Percentiles rank a stretch among this genome's conserved stretches.
phyloP scores from a whole-genome alignment of 108 stramenopile genomes.

The Nitzschia sp. region DNA sequence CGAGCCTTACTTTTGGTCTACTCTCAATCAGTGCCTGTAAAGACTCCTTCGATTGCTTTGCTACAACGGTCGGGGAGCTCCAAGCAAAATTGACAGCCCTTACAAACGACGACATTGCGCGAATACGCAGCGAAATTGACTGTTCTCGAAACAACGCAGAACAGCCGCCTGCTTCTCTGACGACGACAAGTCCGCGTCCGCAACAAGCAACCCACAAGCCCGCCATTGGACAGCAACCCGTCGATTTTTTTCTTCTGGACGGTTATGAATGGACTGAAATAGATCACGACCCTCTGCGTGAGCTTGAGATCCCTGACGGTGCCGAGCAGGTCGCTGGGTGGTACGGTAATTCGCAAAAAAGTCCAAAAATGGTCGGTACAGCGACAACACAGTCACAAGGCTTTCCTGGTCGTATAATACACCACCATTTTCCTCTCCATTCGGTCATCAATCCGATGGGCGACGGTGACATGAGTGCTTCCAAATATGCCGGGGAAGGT shows the following conservation, averaged over 20 bases:
- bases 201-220: not conserved
- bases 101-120: constrained; percentile 48
- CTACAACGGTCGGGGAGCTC: constrained; percentile 63
- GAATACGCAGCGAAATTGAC: not conserved
- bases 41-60: constrained; percentile 82
- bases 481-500: constrained; percentile 50
- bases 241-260: constrained; percentile 39
- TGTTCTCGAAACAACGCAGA: not conserved
- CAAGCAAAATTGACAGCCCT: constrained; percentile 50
- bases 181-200: not conserved
- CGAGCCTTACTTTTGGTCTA: constrained; percentile 55
- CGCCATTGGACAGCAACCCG: not conserved
- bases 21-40: constrained; percentile 63
- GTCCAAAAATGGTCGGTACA: not conserved
- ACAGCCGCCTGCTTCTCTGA: not conserved
- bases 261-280: constrained; percentile 83
- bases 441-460: constrained; percentile 53
- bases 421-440: constrained; percentile 72
- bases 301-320: constrained; percentile 56
- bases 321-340: constrained; percentile 72
- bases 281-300: constrained; percentile 49
- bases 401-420: constrained; percentile 35
- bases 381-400: not conserved
- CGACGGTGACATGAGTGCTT: constrained; percentile 62
- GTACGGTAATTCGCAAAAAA: constrained; percentile 34